Percentiles rank a stretch among this genome's conserved stretches.
Evolutionary conservation across 345 rosid species (phyloP).

Genomic region (Eucalyptus fibrosa): DNA sequence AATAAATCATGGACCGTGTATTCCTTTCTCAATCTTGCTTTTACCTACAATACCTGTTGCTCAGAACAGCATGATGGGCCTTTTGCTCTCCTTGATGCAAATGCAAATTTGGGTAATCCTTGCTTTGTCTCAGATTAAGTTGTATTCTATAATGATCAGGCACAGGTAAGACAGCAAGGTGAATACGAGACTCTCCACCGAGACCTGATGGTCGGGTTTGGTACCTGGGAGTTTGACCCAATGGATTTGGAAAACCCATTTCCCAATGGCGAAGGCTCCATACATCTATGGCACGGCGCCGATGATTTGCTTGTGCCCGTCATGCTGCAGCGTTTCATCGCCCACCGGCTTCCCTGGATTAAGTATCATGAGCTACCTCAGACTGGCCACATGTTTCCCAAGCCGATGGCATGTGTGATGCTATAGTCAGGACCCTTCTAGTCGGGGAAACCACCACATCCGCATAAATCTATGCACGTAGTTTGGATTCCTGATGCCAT

Average conservation of each 20-base stretch:
- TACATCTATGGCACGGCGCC: constrained; percentile 60
- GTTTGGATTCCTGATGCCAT: background rate
- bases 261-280: constrained; percentile 27
- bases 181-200: constrained; percentile 31
- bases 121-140: background rate
- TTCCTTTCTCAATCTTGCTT: background rate
- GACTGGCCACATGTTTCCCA: constrained; percentile 39
- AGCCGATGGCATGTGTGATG: constrained; percentile 23
- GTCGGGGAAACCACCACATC: background rate
- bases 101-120: background rate
- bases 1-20: background rate
- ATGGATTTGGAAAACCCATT: constrained; percentile 34
- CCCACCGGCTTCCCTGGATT: constrained; percentile 44
- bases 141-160: background rate
- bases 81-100: background rate
- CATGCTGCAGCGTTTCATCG: constrained; percentile 39
- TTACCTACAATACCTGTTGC: background rate
- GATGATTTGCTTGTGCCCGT: constrained; percentile 38
- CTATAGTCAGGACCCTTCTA: constrained; percentile 26
- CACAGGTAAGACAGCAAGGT: constrained; percentile 42
- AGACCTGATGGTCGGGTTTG: constrained; percentile 36
- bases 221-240: constrained; percentile 54
- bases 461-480: background rate
- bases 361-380: constrained; percentile 43
- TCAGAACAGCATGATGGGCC: background rate